These are phyloP conservation scores for Rhodotorula graminis DNA, from an alignment of 768 basidiomycete genomes.

Conservation along the genomic window DNA sequence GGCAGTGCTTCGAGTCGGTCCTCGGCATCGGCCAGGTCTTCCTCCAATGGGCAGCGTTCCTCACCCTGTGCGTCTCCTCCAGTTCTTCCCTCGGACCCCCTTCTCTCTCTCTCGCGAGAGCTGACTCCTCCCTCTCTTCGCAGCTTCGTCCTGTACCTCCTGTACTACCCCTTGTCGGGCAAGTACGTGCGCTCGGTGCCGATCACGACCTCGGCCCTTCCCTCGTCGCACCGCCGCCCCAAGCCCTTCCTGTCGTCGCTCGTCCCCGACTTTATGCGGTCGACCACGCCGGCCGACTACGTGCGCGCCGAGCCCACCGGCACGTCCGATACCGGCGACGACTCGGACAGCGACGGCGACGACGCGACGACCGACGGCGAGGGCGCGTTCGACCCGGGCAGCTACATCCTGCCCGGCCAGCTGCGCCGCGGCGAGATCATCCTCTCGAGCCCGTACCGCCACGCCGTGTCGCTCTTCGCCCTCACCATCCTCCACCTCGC, in stretches of 20 bases:
- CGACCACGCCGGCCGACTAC: slow-evolving; percentile 10
- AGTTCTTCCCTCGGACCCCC: too few species aligned
- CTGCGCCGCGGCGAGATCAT: slow-evolving; percentile 26
- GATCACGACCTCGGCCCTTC: slow-evolving; percentile 74
- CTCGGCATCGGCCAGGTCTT: slow-evolving; percentile 78
- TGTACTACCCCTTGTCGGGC: slow-evolving; percentile 80
- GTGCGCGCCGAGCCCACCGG: slow-evolving; percentile 1
- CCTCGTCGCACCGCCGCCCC: slow-evolving; percentile 43
- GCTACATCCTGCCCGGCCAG: slow-evolving; percentile 35
- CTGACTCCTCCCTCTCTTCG: not conserved
- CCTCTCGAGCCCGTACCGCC: slow-evolving; percentile 59
- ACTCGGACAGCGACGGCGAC: not conserved
- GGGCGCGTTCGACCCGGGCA: slow-evolving; percentile 24
- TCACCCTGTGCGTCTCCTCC: slow-evolving; percentile 63
- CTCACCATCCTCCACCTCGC: slow-evolving; percentile 63
- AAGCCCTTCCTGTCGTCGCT: slow-evolving; percentile 16
- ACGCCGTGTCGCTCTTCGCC: slow-evolving; percentile 72
- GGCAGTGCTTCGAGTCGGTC: slow-evolving; percentile 69
- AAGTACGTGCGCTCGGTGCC: slow-evolving; percentile 59
- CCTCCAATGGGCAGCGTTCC: slow-evolving; percentile 79
- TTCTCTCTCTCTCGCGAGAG: too few species aligned
- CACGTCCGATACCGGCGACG: not conserved
- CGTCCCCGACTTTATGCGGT: slow-evolving; percentile 26
- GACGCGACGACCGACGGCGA: not conserved
- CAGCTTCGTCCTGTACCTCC: slow-evolving; percentile 82